phyloP scores from a whole-genome alignment of 352 stramenopile species.

The Phytophthora citricola region DNA sequence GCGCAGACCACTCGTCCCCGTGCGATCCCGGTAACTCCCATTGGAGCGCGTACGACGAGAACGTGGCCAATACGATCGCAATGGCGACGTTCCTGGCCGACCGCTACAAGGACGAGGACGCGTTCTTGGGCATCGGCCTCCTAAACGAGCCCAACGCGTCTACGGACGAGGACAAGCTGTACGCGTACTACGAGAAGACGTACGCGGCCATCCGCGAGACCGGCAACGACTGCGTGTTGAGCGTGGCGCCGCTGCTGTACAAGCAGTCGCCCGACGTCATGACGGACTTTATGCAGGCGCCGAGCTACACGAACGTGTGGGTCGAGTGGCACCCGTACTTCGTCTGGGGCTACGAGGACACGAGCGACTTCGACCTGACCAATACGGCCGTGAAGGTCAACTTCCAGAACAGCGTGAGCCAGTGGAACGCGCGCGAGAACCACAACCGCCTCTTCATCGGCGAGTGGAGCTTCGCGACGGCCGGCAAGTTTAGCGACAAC shows the following conservation, averaged over 20 bases:
- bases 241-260: constrained; percentile 57
- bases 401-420: constrained; percentile 46
- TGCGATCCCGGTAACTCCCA: constrained; percentile 43
- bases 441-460: constrained; percentile 58
- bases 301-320: constrained; percentile 73
- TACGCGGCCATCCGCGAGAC: constrained; percentile 67
- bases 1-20: constrained; percentile 74
- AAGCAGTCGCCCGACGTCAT: constrained; percentile 58
- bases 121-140: constrained; percentile 74
- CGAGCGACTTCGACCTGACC: constrained; percentile 55
- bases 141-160: constrained; percentile 68
- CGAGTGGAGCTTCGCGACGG: constrained; percentile 56
- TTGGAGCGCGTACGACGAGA: constrained; percentile 64
- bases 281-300: constrained; percentile 54
- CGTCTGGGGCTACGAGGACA: constrained; percentile 75
- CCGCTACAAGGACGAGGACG: constrained; percentile 67
- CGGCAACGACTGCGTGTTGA: constrained; percentile 73
- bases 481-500: constrained; percentile 59
- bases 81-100: constrained; percentile 57
- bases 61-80: constrained; percentile 60
- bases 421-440: constrained; percentile 45
- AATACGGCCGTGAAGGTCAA: constrained; percentile 49
- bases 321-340: constrained; percentile 87
- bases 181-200: constrained; percentile 75
- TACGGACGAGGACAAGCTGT: constrained; percentile 55